These are phyloP conservation scores for Oidium heveae DNA, from an alignment of 2,329 filamentous ascomycete genomes.

Conservation along the genomic window DNA sequence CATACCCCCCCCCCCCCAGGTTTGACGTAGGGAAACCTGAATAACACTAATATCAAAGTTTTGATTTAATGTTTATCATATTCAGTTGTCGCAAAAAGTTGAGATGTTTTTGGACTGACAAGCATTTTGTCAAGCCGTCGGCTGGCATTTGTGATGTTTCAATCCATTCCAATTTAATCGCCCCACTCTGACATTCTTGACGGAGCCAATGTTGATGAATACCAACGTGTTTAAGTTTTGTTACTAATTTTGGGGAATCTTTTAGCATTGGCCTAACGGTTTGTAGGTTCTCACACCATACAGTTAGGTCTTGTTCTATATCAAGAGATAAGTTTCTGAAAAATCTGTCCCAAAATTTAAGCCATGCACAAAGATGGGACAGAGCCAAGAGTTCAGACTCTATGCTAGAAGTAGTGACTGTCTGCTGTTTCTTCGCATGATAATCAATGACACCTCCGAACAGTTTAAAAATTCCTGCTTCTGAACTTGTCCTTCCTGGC, in stretches of 20 bases:
- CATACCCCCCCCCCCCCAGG: no score
- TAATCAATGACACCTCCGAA: not conserved
- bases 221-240: not conserved
- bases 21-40: no score
- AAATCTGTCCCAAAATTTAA: no score
- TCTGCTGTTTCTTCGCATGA: not conserved
- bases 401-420: not conserved
- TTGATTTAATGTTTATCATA: no score
- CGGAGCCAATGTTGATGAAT: not conserved
- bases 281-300: not conserved
- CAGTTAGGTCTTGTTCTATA: not conserved
- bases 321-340: not conserved
- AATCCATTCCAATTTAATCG: not conserved
- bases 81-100: no score
- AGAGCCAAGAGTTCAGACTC: not conserved
- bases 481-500: not conserved
- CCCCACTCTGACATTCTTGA: not conserved
- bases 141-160: not conserved
- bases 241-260: not conserved
- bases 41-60: no score
- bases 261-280: not conserved
- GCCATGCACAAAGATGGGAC: no score
- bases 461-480: not conserved
- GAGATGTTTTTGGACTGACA: not conserved
- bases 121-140: not conserved